phyloP scores from a whole-genome alignment of 495 filamentous ascomycete species.

The Viridothelium virens region DNA sequence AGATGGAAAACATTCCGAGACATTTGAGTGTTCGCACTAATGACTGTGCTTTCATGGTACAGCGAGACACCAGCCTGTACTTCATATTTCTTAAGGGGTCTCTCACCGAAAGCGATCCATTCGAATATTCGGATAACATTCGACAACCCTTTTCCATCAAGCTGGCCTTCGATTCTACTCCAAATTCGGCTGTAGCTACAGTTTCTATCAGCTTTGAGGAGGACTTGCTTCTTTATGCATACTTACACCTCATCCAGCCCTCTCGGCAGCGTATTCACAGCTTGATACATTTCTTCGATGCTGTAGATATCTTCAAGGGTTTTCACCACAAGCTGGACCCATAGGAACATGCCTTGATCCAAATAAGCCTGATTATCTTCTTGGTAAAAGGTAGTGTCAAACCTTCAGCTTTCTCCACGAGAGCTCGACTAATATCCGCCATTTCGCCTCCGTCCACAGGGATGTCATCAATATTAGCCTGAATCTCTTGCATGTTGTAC shows the following conservation, averaged over 20 bases:
- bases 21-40: background rate
- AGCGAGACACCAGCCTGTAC: conserved; percentile 2
- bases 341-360: background rate
- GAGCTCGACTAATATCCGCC: background rate
- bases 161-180: background rate
- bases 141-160: background rate
- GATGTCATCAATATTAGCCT: background rate
- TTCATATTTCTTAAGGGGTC: conserved; percentile 1
- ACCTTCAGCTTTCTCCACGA: conserved; percentile 8
- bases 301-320: conserved; percentile 5
- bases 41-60: background rate
- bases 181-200: conserved; percentile 2
- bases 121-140: conserved; percentile 3
- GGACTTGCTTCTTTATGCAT: background rate
- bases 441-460: background rate
- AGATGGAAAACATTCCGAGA: background rate
- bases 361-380: background rate
- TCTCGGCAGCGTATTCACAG: conserved; percentile 1
- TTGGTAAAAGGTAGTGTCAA: background rate
- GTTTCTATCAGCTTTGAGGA: background rate
- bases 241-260: conserved; percentile 7
- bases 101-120: conserved; percentile 8
- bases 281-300: background rate
- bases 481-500: background rate
- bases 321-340: background rate